These are phyloP conservation scores for Chaetomium globosum DNA, from an alignment of 2,329 filamentous ascomycete genomes.

Conservation along the genomic window DNA sequence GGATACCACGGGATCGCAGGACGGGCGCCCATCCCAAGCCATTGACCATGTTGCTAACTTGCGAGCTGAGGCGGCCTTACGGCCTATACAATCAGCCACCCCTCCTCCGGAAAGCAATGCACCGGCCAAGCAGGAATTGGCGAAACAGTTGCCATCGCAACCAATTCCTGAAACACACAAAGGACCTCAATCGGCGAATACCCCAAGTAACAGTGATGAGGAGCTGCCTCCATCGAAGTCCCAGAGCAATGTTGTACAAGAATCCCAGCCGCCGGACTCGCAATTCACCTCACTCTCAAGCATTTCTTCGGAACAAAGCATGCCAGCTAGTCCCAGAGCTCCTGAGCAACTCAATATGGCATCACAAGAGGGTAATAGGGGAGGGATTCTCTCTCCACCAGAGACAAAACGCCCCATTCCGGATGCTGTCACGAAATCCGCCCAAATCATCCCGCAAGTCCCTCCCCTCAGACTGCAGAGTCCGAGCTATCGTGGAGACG, in stretches of 20 bases:
- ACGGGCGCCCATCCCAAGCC: background rate
- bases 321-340: background rate
- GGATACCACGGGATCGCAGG: constrained; percentile 21
- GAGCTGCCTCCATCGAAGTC: background rate
- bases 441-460: constrained; percentile 1
- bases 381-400: background rate
- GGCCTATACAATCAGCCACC: constrained; percentile 17
- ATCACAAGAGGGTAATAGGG: background rate
- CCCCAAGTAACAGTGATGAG: background rate
- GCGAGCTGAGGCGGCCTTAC: background rate
- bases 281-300: background rate
- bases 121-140: background rate
- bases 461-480: background rate
- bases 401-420: background rate
- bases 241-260: background rate
- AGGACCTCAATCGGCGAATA: background rate
- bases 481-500: background rate
- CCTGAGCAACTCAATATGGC: background rate
- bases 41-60: background rate
- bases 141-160: background rate
- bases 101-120: constrained; percentile 19
- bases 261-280: background rate
- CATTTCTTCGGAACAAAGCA: background rate
- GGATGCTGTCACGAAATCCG: background rate
- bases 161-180: background rate